Evolutionary conservation across 176 grass and related monocot species (phyloP).

Genomic region (Bothriochloa decipiens): DNA sequence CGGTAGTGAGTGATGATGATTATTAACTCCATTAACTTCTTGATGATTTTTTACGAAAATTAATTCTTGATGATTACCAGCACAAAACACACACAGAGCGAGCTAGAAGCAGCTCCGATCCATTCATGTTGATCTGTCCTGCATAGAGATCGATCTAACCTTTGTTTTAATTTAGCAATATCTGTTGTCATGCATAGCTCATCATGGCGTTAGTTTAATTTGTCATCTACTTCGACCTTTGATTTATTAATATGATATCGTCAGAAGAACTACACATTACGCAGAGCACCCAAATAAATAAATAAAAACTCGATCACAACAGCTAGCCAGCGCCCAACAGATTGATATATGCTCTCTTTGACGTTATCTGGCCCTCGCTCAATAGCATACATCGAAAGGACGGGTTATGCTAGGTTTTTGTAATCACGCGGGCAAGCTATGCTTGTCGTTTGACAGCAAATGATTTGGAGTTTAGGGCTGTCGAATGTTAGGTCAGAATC

Average conservation of each 20-base stretch:
- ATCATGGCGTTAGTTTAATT: background rate
- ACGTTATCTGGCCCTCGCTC: background rate
- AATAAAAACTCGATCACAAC: background rate
- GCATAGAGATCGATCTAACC: background rate
- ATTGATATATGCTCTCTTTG: background rate
- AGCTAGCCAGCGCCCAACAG: background rate
- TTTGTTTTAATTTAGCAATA: background rate
- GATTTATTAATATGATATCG: background rate
- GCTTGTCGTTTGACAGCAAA: background rate
- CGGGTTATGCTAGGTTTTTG: background rate
- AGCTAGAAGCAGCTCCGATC: too few species aligned
- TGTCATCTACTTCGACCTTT: background rate
- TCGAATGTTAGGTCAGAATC: conserved; percentile 16
- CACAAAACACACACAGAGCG: too few species aligned
- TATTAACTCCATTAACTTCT: too few species aligned
- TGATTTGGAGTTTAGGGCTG: conserved; percentile 20
- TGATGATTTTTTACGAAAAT: too few species aligned
- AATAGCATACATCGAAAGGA: conserved; percentile 22
- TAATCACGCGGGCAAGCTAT: background rate
- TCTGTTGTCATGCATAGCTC: background rate
- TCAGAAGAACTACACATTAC: background rate
- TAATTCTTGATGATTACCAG: too few species aligned
- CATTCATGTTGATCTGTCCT: background rate
- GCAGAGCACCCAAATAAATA: background rate
- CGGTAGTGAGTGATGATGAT: too few species aligned